Evolutionary conservation across 2,329 filamentous ascomycete genomes (phyloP).

Genomic region (Mollisiaceae sp.): DNA sequence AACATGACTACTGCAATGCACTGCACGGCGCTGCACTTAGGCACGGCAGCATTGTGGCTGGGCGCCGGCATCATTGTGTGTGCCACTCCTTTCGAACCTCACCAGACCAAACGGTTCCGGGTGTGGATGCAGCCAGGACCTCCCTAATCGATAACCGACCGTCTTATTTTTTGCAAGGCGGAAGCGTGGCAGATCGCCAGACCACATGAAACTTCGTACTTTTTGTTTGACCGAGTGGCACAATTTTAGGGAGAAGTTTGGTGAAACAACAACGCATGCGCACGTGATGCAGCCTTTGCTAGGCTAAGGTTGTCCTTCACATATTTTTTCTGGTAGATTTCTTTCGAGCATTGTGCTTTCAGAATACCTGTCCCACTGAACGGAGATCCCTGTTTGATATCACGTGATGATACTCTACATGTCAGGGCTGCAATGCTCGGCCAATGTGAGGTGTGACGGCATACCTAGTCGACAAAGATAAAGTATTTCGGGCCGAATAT

Average conservation of each 20-base stretch:
- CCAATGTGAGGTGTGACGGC: too few species aligned
- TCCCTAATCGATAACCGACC: slow-evolving; percentile 11
- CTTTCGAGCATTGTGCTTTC: too few species aligned
- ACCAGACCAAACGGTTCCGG: slow-evolving; percentile 1
- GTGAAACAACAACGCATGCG: background rate
- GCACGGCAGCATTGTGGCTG: slow-evolving; percentile 10
- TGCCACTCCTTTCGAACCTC: slow-evolving; percentile 6
- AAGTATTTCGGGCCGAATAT: too few species aligned
- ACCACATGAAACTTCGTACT: slow-evolving; percentile 9
- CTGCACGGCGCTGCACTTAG: background rate
- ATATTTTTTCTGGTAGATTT: too few species aligned
- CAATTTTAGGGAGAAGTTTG: background rate
- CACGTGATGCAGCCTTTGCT: background rate
- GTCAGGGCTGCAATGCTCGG: too few species aligned
- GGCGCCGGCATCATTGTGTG: slow-evolving; percentile 7
- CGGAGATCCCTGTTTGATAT: too few species aligned
- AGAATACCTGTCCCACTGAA: too few species aligned
- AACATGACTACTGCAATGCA: slow-evolving; percentile 17
- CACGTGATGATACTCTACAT: too few species aligned
- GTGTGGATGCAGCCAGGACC: slow-evolving; percentile 2
- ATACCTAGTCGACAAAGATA: too few species aligned
- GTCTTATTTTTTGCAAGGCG: slow-evolving; percentile 4
- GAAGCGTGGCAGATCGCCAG: background rate
- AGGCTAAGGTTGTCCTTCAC: background rate
- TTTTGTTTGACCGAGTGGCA: background rate